Percentiles rank a stretch among this genome's conserved stretches.
Evolutionary conservation across 202 grass and related monocot genomes (phyloP).

Genomic region (Brachypodium distachyon): DNA sequence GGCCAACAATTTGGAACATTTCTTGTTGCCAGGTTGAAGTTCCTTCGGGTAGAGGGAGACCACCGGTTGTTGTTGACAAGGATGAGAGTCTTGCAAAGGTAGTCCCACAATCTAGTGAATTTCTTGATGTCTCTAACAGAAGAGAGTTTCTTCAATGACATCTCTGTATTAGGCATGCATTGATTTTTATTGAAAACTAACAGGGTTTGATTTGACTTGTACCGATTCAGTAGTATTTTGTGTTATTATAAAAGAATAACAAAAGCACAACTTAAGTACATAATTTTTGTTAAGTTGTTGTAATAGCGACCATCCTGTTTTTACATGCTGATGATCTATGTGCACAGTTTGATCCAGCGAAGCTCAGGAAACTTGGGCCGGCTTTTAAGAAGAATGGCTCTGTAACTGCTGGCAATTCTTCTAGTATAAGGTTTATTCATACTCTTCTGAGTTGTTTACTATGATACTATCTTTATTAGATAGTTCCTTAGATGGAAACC

Average conservation of each 20-base stretch:
- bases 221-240: background rate
- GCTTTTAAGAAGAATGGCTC: constrained; percentile 80
- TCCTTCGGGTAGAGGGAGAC: constrained; percentile 77
- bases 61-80: constrained; percentile 51
- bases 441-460: background rate
- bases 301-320: background rate
- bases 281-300: too few relatives aligned
- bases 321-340: background rate
- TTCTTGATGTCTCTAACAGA: background rate
- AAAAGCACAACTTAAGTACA: background rate
- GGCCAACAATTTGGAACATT: background rate
- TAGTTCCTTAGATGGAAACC: background rate
- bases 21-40: constrained; percentile 62
- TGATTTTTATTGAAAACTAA: background rate
- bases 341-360: constrained; percentile 69
- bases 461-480: background rate
- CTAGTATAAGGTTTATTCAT: constrained; percentile 78
- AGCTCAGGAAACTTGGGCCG: constrained; percentile 71
- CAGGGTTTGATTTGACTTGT: background rate
- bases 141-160: background rate
- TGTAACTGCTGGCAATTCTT: constrained; percentile 90
- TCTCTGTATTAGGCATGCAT: background rate
- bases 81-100: constrained; percentile 95
- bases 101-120: constrained; percentile 12
- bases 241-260: background rate